Conservation (phyloP, 495 filamentous ascomycete genomes). For the Daldinia vernicosa region DNA sequence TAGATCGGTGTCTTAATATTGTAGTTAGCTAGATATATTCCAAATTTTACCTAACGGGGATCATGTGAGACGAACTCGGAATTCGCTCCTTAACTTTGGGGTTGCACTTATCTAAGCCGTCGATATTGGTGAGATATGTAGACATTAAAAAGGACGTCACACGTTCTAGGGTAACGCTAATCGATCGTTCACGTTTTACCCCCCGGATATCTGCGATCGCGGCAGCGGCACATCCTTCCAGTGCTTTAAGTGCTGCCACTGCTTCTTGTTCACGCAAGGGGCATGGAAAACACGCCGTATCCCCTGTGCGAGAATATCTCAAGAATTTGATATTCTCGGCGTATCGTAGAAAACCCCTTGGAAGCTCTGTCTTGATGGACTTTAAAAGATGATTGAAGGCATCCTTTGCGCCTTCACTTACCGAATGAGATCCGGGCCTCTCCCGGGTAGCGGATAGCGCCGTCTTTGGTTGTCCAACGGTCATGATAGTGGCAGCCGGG, state of each 20-base stretch:
- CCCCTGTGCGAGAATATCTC: conserved; percentile 42
- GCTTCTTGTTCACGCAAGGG: conserved; percentile 78
- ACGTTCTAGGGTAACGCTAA: conserved; percentile 69
- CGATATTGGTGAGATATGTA: conserved; percentile 75
- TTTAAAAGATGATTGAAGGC: conserved; percentile 43
- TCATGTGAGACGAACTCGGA: conserved; percentile 61
- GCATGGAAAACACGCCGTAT: conserved; percentile 62
- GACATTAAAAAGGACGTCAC: conserved; percentile 74
- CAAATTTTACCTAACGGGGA: neutral
- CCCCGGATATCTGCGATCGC: conserved; percentile 67
- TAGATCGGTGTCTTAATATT: conserved; percentile 71
- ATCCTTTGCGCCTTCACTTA: conserved; percentile 42
- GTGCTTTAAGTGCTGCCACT: conserved; percentile 70
- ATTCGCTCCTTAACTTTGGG: conserved; percentile 67
- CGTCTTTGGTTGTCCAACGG: conserved; percentile 22
- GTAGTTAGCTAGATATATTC: conserved; percentile 32
- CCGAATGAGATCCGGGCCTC: conserved; percentile 21
- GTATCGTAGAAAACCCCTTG: conserved; percentile 44
- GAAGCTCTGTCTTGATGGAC: conserved; percentile 43
- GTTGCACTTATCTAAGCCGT: conserved; percentile 72
- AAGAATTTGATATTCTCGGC: conserved; percentile 44
- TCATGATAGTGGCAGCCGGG: conserved; percentile 27
- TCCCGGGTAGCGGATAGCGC: conserved; percentile 2
- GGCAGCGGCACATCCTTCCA: conserved; percentile 73
- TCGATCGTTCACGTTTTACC: conserved; percentile 48